A percentile compares a stretch with the other conserved stretches of the same genome.
These are phyloP conservation scores for Primulina eburnea DNA, from an alignment of 257 asterid genomes.

Conservation along the genomic window DNA sequence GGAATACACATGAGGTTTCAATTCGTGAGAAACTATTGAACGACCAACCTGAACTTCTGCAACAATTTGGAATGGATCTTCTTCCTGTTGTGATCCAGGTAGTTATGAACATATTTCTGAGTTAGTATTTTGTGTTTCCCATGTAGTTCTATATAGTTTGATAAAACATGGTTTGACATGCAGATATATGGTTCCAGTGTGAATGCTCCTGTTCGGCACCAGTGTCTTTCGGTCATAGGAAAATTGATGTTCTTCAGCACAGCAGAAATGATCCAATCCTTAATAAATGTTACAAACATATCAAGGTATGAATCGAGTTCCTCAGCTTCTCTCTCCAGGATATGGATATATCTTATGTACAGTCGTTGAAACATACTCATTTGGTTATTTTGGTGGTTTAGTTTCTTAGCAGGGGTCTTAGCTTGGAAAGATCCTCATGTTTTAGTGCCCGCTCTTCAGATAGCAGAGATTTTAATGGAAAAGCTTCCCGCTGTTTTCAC, in stretches of 20 bases:
- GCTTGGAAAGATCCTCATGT: constrained; percentile 99
- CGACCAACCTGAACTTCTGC: constrained; percentile 94
- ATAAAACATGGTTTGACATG: constrained; percentile 23
- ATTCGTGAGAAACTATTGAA: constrained; percentile 74
- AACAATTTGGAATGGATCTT: constrained; percentile 91
- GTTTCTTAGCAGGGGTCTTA: constrained; percentile 95
- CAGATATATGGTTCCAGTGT: constrained; percentile 99
- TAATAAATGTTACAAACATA: constrained; percentile 67
- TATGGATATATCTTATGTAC: constrained; percentile 9
- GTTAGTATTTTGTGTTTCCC: not conserved
- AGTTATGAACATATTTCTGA: constrained; percentile 21
- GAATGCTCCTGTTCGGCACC: constrained; percentile 94
- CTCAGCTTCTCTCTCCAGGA: constrained; percentile 11
- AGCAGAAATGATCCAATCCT: constrained; percentile 76
- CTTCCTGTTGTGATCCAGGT: constrained; percentile 95
- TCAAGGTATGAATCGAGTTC: constrained; percentile 57
- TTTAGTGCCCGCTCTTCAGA: constrained; percentile 91
- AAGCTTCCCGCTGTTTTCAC: constrained; percentile 87
- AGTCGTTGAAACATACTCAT: constrained; percentile 20
- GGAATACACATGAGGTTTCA: constrained; percentile 51
- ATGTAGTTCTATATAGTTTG: not conserved
- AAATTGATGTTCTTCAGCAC: constrained; percentile 94
- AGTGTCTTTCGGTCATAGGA: constrained; percentile 92
- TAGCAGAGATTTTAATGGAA: constrained; percentile 94
- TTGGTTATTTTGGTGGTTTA: constrained; percentile 31